Base-by-base conservation (phyloP, 1,139 yeast genomes). In the Kluyveromyces sp. region DNA sequence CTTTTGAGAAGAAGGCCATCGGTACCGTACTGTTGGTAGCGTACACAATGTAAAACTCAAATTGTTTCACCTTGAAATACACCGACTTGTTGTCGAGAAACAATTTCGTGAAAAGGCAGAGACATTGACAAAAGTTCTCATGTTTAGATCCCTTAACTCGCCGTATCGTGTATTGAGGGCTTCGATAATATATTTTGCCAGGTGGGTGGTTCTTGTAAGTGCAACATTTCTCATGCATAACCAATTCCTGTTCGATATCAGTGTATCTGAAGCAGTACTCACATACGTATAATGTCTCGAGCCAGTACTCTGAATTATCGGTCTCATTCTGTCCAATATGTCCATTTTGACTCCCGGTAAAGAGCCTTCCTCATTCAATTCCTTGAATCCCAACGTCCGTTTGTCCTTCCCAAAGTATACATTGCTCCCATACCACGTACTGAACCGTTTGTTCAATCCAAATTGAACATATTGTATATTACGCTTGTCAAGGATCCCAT, bases 1-100 rank as follows among this genome's bases (percentile, higher is more conserved):
- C 98, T 55, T 87, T 86, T 26, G 97, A 89, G 59, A 88, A 92
- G 61, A 88, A 92, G 1, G 97, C 98, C 83, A 89, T 79, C 5
- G 94, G 89, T 41, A 72, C 60, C 41, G 56, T 52, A 43, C 62
- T 53, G 1, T 61, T 65, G 7, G 63, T 64, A 34, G 83, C 83
- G 59, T 80, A 90, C 39, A 81, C 70, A 25, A 88, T 73, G 63
- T 81, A 92, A 62, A 88, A 88, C 50, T 87, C 90, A 64, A 85
- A 92, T 46, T 77, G 75, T 39, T 84, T 90, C 6, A 88, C 78
- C 41, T 82, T 77, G 64, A 84, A 92, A 61, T 81, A 88, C 32
- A 90, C 83, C 0, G 96, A 85, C 64, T 92, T 92, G 63, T 87
- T 89, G 54, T 89, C 96, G n/a, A 92, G 73, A 58, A 87, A 92